Evolutionary conservation across 129 eudicot genomes (phyloP).

Genomic region (Daucus carota): DNA sequence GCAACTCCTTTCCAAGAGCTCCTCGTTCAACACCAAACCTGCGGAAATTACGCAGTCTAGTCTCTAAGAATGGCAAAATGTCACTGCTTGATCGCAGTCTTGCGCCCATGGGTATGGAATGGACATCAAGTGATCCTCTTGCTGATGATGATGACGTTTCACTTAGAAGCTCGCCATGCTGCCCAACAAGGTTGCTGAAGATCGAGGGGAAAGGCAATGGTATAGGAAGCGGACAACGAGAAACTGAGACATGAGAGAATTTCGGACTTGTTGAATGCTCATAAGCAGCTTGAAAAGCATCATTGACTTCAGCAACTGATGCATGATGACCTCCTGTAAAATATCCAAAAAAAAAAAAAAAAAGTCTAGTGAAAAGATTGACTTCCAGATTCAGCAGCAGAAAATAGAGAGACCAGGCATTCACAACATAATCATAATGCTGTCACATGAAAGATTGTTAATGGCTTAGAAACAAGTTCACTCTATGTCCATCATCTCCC

Average conservation of each 20-base stretch:
- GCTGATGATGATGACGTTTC: conserved; percentile 28
- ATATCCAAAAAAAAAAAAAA: not conserved
- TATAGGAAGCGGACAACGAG: conserved; percentile 81
- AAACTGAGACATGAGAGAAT: conserved; percentile 67
- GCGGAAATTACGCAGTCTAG: conserved; percentile 52
- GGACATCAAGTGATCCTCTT: conserved; percentile 74
- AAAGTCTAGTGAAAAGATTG: not conserved
- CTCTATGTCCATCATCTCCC: not conserved
- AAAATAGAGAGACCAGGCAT: conserved; percentile 5
- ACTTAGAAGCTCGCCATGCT: conserved; percentile 53
- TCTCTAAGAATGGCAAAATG: conserved; percentile 65
- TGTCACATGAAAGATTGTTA: not conserved
- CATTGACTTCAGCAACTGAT: conserved; percentile 44
- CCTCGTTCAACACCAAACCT: conserved; percentile 73
- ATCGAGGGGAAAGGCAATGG: conserved; percentile 89
- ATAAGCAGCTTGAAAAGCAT: conserved; percentile 55
- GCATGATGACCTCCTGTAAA: conserved; percentile 53
- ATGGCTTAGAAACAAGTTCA: not conserved
- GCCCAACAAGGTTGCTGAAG: conserved; percentile 50
- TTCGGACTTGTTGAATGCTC: conserved; percentile 42
- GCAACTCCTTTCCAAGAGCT: conserved; percentile 48
- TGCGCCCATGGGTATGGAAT: conserved; percentile 83
- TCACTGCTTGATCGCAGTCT: conserved; percentile 79
- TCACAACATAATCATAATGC: not conserved
- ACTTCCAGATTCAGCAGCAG: not conserved